Conservation (phyloP, 129 eudicot genomes). For the Pittosporum tobira region DNA sequence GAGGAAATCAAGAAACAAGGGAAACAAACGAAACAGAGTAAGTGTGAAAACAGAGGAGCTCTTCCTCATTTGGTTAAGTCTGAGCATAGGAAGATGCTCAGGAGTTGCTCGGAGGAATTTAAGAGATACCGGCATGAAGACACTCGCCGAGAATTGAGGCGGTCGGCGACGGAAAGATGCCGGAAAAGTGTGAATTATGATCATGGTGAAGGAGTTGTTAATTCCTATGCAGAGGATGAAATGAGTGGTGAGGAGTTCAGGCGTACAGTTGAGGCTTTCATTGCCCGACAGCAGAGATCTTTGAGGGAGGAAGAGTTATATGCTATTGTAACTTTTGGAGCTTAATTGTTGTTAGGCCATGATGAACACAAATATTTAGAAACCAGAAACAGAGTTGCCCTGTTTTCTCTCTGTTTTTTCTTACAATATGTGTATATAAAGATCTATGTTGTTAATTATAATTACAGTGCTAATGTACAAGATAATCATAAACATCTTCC, state of each 20-base stretch:
- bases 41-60: not conserved
- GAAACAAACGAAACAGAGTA: slow-evolving; percentile 10
- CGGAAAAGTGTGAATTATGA: slow-evolving; percentile 1
- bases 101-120: slow-evolving; percentile 47
- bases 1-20: not conserved
- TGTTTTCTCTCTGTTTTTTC: not conserved
- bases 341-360: slow-evolving; percentile 11
- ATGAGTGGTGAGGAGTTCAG: slow-evolving; percentile 77
- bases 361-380: too few relatives aligned
- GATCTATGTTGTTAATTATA: not conserved
- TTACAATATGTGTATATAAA: not conserved
- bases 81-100: slow-evolving; percentile 7
- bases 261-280: slow-evolving; percentile 72
- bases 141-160: slow-evolving; percentile 21
- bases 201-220: slow-evolving; percentile 1
- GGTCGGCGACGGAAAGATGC: slow-evolving; percentile 32
- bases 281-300: slow-evolving; percentile 67
- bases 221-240: slow-evolving; percentile 31
- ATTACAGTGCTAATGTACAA: not conserved
- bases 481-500: not conserved
- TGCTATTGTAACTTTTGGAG: slow-evolving; percentile 26
- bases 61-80: not conserved
- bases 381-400: not conserved
- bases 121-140: slow-evolving; percentile 8
- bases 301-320: slow-evolving; percentile 56